These are phyloP conservation scores for Tulasnella sp. DNA, from an alignment of 768 basidiomycete species.

Conservation along the genomic window DNA sequence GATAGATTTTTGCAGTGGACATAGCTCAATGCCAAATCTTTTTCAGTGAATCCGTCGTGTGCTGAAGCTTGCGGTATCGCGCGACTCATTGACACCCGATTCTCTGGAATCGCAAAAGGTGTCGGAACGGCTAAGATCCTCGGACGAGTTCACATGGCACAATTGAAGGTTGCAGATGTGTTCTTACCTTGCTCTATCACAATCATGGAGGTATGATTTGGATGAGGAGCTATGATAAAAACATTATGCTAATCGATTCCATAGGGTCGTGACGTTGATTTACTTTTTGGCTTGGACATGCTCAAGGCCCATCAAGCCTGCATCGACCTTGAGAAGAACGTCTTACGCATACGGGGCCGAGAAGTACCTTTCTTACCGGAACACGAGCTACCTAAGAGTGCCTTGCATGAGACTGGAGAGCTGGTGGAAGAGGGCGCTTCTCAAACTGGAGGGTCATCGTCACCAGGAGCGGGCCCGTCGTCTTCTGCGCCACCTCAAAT, in stretches of 20 bases:
- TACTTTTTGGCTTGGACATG: slow-evolving; percentile 99
- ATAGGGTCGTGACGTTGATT: slow-evolving; percentile 82
- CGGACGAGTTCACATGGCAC: slow-evolving; percentile 87
- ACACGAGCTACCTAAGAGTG: slow-evolving; percentile 86
- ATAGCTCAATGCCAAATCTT: too few species aligned
- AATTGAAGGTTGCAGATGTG: slow-evolving; percentile 78
- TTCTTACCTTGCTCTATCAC: slow-evolving; percentile 85
- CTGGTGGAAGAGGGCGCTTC: slow-evolving; percentile 3
- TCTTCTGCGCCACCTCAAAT: slow-evolving; percentile 20
- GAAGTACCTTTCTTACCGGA: slow-evolving; percentile 86
- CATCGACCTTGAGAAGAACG: slow-evolving; percentile 84
- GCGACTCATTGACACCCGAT: slow-evolving; percentile 83
- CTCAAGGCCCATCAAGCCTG: slow-evolving; percentile 93
- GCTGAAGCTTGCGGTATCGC: slow-evolving; percentile 91
- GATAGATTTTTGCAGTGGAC: too few species aligned
- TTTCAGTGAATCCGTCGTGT: slow-evolving; percentile 77
- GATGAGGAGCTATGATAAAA: not conserved
- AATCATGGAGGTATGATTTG: slow-evolving; percentile 96
- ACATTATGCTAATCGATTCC: not conserved
- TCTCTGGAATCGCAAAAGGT: slow-evolving; percentile 80
- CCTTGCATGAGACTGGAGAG: slow-evolving; percentile 26
- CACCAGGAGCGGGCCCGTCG: slow-evolving; percentile 14
- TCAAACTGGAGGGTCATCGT: not conserved
- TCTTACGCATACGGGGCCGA: slow-evolving; percentile 83
- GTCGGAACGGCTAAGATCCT: slow-evolving; percentile 93